These are phyloP conservation scores for Balansia obtecta DNA, from an alignment of 2,329 filamentous ascomycete species.

Conservation along the genomic window DNA sequence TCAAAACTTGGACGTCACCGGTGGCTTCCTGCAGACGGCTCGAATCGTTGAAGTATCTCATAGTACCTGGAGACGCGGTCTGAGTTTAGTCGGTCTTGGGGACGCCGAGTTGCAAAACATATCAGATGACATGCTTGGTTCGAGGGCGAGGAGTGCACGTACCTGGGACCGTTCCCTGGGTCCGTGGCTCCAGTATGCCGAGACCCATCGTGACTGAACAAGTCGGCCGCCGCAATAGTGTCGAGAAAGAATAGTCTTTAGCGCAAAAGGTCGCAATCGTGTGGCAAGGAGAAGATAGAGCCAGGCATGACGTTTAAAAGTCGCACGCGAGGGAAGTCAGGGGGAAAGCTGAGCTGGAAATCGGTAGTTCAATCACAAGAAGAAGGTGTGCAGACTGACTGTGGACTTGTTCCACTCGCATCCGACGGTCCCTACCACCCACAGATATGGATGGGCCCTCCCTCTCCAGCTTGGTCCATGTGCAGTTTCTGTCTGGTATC, in stretches of 20 bases:
- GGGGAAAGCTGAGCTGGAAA: background rate
- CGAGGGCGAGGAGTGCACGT: constrained; percentile 14
- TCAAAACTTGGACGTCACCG: constrained; percentile 39
- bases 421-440: too few species aligned
- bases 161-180: constrained; percentile 64
- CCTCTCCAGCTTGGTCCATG: too few species aligned
- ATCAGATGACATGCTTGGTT: background rate
- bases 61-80: constrained; percentile 35
- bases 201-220: constrained; percentile 29
- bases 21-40: constrained; percentile 30
- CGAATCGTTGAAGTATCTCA: constrained; percentile 51
- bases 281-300: background rate
- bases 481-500: too few species aligned
- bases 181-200: constrained; percentile 58
- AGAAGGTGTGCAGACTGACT: too few species aligned
- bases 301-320: background rate
- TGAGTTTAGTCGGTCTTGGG: constrained; percentile 1
- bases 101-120: background rate
- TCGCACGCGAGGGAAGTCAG: background rate
- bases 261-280: background rate
- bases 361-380: background rate
- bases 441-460: too few species aligned
- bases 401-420: too few species aligned
- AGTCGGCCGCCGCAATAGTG: too few species aligned
- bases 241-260: background rate